A percentile compares a stretch with the other conserved stretches of the same genome.
These are phyloP conservation scores for Alternaria novae-zelandiae DNA, from an alignment of 2,329 filamentous ascomycete genomes.

Conservation along the genomic window DNA sequence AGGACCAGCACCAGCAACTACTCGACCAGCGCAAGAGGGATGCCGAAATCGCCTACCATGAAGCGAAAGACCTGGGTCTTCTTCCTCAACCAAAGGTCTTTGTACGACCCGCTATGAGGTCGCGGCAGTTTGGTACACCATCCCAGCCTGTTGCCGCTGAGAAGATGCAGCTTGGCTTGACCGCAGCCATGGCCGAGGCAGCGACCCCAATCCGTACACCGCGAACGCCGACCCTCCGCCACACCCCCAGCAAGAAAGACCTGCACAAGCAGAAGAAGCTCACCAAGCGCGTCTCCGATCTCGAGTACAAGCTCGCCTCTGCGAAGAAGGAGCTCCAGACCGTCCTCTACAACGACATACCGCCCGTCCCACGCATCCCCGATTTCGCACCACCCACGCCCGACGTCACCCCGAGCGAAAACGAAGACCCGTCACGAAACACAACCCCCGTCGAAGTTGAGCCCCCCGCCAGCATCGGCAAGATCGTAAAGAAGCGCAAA, in stretches of 20 bases:
- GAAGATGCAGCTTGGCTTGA: slow-evolving; percentile 13
- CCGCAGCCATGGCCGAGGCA: slow-evolving; percentile 11
- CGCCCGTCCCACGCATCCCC: slow-evolving; percentile 47
- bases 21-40: slow-evolving; percentile 36
- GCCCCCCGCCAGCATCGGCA: slow-evolving; percentile 17
- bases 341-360: slow-evolving; percentile 53
- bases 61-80: slow-evolving; percentile 43
- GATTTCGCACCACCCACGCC: slow-evolving; percentile 37
- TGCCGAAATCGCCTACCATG: slow-evolving; percentile 41
- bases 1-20: slow-evolving; percentile 15
- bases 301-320: slow-evolving; percentile 64
- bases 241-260: slow-evolving; percentile 62
- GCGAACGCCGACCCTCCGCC: slow-evolving; percentile 48
- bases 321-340: slow-evolving; percentile 62
- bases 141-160: neutral
- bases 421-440: slow-evolving; percentile 32
- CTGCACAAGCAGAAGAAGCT: slow-evolving; percentile 64
- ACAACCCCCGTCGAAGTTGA: slow-evolving; percentile 12
- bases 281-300: slow-evolving; percentile 65
- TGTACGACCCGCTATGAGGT: slow-evolving; percentile 27
- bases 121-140: slow-evolving; percentile 15
- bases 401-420: slow-evolving; percentile 26
- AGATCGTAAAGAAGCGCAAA: slow-evolving; percentile 51
- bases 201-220: slow-evolving; percentile 18
- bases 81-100: slow-evolving; percentile 43